phyloP scores from a whole-genome alignment of 495 filamentous ascomycete species.

The Hypoxylon perforatum region DNA sequence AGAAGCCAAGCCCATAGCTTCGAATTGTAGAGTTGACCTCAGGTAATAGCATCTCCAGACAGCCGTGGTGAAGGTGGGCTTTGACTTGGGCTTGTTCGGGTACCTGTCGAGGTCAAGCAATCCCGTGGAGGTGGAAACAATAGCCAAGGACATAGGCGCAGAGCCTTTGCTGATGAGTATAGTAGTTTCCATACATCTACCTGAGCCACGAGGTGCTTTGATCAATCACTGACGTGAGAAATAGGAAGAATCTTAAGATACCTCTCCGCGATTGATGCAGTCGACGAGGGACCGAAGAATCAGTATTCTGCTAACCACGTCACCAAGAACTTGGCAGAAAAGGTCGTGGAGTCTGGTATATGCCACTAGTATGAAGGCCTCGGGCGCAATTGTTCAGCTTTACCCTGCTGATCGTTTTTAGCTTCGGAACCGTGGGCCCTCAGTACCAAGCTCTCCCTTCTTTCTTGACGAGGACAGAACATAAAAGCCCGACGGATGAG shows the following conservation, averaged over 20 bases:
- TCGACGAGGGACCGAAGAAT: conserved; percentile 49
- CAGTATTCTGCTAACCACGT: conserved; percentile 53
- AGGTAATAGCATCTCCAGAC: conserved; percentile 1
- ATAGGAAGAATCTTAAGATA: conserved; percentile 52
- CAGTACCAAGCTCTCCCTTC: conserved; percentile 47
- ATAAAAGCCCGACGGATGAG: conserved; percentile 48
- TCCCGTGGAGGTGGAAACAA: background rate
- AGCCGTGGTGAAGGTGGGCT: background rate
- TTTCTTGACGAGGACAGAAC: conserved; percentile 46
- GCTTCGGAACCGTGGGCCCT: conserved; percentile 45
- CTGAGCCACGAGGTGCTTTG: too few species aligned
- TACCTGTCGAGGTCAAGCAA: too few species aligned
- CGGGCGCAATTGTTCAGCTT: background rate
- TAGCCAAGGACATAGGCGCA: background rate
- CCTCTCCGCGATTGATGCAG: conserved; percentile 53
- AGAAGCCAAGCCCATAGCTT: too few species aligned
- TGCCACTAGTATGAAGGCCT: background rate
- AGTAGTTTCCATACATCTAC: background rate
- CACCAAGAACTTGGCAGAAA: conserved; percentile 43
- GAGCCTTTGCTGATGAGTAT: background rate
- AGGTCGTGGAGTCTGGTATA: conserved; percentile 47
- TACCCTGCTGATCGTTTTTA: conserved; percentile 6
- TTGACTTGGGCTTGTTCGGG: conserved; percentile 1
- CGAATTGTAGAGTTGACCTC: background rate
- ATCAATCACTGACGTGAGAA: background rate